phyloP scores from a whole-genome alignment of 192 early-diverging fungal genomes.

The Paraglomus occultum region DNA sequence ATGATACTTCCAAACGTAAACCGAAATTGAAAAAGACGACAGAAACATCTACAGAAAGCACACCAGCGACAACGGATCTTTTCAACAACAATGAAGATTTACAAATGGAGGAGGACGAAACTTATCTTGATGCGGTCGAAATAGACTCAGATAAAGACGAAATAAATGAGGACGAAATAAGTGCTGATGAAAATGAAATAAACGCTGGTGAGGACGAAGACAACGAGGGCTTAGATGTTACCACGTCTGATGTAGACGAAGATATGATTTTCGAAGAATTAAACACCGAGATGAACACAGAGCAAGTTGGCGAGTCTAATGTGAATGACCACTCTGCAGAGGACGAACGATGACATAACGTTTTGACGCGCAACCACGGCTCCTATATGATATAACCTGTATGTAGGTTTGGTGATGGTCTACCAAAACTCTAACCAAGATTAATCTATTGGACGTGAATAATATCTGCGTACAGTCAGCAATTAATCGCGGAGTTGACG shows the following conservation, averaged over 20 bases:
- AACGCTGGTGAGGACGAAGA: neutral
- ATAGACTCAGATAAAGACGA: neutral
- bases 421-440: too few relatives aligned
- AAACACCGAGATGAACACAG: too few relatives aligned
- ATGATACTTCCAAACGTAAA: neutral
- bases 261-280: conserved; percentile 34
- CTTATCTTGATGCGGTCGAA: neutral
- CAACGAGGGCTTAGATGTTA: neutral
- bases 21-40: neutral
- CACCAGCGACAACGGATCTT: neutral
- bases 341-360: too few relatives aligned
- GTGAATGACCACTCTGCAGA: too few relatives aligned
- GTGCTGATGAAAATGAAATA: neutral
- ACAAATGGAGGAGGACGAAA: neutral
- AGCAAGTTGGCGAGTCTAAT: too few relatives aligned
- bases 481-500: too few relatives aligned
- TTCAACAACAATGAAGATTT: neutral
- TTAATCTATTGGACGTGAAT: too few relatives aligned
- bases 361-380: too few relatives aligned
- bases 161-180: neutral
- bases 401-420: too few relatives aligned
- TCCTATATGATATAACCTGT: too few relatives aligned
- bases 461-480: too few relatives aligned
- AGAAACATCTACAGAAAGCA: neutral
- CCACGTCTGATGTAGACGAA: conserved; percentile 40